Percentiles rank a stretch among this genome's conserved stretches.
Evolutionary conservation across 257 asterid genomes (phyloP).

Genomic region (Orobanche coerulescens): DNA sequence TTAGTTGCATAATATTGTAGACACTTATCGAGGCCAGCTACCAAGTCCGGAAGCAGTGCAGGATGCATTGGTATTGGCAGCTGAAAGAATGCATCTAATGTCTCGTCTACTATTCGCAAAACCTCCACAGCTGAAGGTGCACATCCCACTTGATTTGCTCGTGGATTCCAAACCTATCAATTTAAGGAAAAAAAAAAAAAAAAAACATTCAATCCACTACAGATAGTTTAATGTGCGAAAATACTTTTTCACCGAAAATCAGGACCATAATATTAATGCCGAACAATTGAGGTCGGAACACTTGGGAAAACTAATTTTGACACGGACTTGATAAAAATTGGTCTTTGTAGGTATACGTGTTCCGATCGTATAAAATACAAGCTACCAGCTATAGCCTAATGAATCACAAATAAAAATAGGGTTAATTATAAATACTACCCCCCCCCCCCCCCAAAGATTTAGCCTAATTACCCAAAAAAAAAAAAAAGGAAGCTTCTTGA

Average conservation of each 20-base stretch:
- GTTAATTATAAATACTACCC: neutral
- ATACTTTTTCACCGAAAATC: neutral
- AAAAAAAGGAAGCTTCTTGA: too few species aligned
- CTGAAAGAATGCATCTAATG: constrained; percentile 79
- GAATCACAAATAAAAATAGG: neutral
- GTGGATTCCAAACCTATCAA: constrained; percentile 76
- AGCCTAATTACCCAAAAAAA: neutral
- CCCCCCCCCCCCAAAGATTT: too few species aligned
- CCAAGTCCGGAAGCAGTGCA: constrained; percentile 78
- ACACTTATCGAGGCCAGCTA: constrained; percentile 78
- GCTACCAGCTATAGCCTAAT: neutral
- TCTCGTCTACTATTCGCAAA: constrained; percentile 77
- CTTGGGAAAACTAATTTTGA: neutral
- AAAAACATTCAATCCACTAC: neutral
- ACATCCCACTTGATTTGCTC: constrained; percentile 70
- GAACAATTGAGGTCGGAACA: neutral
- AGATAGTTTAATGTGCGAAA: neutral
- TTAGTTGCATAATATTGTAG: constrained; percentile 74
- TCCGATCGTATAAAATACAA: neutral
- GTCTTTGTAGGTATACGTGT: neutral
- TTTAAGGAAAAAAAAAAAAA: constrained; percentile 11
- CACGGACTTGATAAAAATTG: neutral
- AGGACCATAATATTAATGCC: constrained; percentile 2
- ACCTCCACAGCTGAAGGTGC: constrained; percentile 90
- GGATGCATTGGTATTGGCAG: constrained; percentile 98